Evolutionary conservation across 148 eudicot genomes (phyloP).

Genomic region (Rhododendron ovatum): DNA sequence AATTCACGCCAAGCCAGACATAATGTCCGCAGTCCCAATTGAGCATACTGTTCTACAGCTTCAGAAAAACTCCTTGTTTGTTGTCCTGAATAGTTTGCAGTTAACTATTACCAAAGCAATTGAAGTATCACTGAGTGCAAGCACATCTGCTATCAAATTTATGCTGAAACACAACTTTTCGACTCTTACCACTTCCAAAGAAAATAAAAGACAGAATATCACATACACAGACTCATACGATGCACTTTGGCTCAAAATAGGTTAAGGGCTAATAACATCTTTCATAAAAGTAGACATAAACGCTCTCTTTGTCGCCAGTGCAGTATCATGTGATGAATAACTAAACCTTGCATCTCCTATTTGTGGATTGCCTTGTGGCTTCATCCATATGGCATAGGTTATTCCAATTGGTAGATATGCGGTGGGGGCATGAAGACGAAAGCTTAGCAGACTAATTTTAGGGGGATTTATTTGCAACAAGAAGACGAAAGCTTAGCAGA

Average conservation of each 20-base stretch:
- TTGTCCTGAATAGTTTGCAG: conserved; percentile 51
- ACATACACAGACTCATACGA: neutral
- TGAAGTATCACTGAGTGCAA: neutral
- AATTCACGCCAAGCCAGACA: conserved; percentile 94
- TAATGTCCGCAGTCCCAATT: conserved; percentile 90
- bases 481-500: neutral
- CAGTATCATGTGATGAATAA: neutral
- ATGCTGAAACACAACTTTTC: neutral
- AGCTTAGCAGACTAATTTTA: neutral
- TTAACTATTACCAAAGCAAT: neutral
- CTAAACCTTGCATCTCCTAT: neutral
- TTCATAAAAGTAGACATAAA: neutral
- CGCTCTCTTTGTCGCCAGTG: neutral
- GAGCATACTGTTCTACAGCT: conserved; percentile 88
- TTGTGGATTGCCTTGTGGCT: neutral
- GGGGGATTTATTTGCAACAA: neutral
- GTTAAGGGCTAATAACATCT: neutral
- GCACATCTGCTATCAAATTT: neutral
- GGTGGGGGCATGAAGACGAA: neutral
- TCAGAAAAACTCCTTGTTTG: conserved; percentile 62
- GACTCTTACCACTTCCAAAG: neutral
- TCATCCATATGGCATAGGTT: neutral
- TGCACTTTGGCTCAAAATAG: neutral
- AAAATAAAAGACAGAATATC: neutral
- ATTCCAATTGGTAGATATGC: neutral